Base-by-base conservation (phyloP, 495 filamentous ascomycete genomes). In the Xylaria venustula region DNA sequence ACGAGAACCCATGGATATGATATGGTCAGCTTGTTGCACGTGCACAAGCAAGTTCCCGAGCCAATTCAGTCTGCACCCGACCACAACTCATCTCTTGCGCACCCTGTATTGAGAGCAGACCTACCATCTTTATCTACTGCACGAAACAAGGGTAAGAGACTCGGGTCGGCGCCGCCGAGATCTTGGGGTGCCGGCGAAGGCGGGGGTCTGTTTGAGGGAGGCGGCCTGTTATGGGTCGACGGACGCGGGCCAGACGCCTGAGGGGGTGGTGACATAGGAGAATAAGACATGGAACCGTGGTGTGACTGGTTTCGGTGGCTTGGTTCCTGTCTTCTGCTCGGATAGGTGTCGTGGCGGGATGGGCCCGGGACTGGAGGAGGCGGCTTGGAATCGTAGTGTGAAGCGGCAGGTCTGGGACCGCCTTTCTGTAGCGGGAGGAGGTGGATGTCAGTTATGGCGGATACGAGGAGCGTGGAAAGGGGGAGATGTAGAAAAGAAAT, bases 81-180 rank as follows among this genome's bases (percentile, higher is more conserved):
- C 8, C 40, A 3, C 53, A 19, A 36, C 15, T 40, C 12, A 40
- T 26, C 32, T 12, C 15, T 17, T 15, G 50, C 50, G 32, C 50
- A 2, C 20, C 15, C 46, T 26, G 7, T 30, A 17, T 32, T 11
- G n/a, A n/a, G n/a, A n/a, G n/a, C n/a, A 54, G 11, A 64, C 83
- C 60, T 62, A 89, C 87, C 82, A 77, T 88, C 82, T 64, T 90
- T 90, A 75, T 98, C 96, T 14, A 97, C 94, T 0, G 92, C 90
- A 54, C 89, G 86, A 80, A 98, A 98, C 19, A 98, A 79, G 0
- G 90, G 91, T 65, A 90, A 87, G 8, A 98, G 81, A 0, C 85
- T 83, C 32, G 88, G 87, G 66, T 93, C 91, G 0, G 81, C 83
- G 20, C 84, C 80, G 51, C 82, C 73, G n/a, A n/a, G n/a, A 15